Evolutionary conservation across 78 protist genomes (phyloP), one percentile per base, ranked within the genome.

Genomic region (Tieghemostelium lacteum): DNA sequence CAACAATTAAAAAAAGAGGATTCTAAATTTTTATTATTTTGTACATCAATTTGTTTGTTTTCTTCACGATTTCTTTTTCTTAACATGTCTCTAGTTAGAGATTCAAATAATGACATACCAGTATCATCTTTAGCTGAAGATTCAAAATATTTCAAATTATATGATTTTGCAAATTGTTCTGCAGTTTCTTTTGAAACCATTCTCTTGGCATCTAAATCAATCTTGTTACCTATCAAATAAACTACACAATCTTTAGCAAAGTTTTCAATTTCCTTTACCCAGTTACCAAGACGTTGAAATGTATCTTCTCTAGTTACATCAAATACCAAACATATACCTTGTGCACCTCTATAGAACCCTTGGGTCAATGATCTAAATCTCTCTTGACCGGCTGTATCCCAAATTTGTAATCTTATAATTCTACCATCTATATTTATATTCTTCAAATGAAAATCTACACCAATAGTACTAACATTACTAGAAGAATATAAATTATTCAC

Each of bases 381-480:
- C 20, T 61, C 67, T 28, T 34, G 31, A 33, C 67, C 67, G 14
- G 40, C 67, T 28, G 40, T 61, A 39, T 98, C 26, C 17, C 26
- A 57, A 57, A 95, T 92, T 67, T 95, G 95, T 3, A 95, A 88
- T 69, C 93, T 95, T 31, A 95, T 75, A 34, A 75, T 92, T 58
- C 76, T 93, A 63, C 96, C 97, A 34, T 93, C 98, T 22, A 95
- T 40, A 72, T 95, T 89, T 28, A 97, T 80, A 22, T 97, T 97
- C 31, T 96, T 61, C 75, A 95, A 95, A 75, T 97, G 95, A 57
- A 96, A 96, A 76, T 96, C 98, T n/a, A 96, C 99, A 50, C 99
- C 99, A 73, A 99, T 99, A 28, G 99, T 99, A 34, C 87, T 37
- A 96, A 98, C 98, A 97, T 98, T 96, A 64, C 86, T 64, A 73